Base-by-base conservation (phyloP, 2,329 filamentous ascomycete genomes). In the Beauveria pseudobassiana region DNA sequence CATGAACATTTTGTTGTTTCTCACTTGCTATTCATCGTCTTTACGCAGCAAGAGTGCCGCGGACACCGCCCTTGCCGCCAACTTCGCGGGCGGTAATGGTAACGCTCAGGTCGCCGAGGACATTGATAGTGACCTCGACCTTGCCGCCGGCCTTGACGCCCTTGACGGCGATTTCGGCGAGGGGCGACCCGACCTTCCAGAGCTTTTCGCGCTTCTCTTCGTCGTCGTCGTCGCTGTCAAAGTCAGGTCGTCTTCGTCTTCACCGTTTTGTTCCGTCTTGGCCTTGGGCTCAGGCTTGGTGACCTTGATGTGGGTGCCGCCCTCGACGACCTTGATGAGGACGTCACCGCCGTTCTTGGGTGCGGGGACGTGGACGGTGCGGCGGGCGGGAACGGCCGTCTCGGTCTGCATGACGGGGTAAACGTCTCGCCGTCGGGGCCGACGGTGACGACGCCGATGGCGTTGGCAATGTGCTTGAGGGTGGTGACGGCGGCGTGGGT, bases 401-500 rank as follows among this genome's bases (percentile, higher is more conserved):
- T 97, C 90, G 64, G 91, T 83, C 53, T 87, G 84, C 65, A 99
- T 83, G 69, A 99, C 83, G 63, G 91, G 53, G 86, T 86, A 79
- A 98, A 97, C 63, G 85, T 78, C 66, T 90, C 87, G 63, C 82
- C 81, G 54, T 87, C 80, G 46, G 75, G 71, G 67, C 76, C 81
- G 62, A 85, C 78, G 68, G 87, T 85, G 65, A 96, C 82, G 59
- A 98, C 89, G 73, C 95, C 95, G 65, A 99, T 90, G 65, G 93
- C 90, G 72, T 93, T 89, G 69, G 86, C 82, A 65, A 96, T 87
- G 79, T 99, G 95, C 69, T 92, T 91, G 58, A 96, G 92, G 18
- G 93, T 93, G 40, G 93, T 97, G 66, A 99, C 92, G 72, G 92
- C 91, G 58, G 95, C 88, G 80, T 99, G 93, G 53, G 92, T 96